Evolutionary conservation across 495 filamentous ascomycete genomes (phyloP), one percentile per base, ranked within the genome.

Genomic region (Entonaema liquescens): DNA sequence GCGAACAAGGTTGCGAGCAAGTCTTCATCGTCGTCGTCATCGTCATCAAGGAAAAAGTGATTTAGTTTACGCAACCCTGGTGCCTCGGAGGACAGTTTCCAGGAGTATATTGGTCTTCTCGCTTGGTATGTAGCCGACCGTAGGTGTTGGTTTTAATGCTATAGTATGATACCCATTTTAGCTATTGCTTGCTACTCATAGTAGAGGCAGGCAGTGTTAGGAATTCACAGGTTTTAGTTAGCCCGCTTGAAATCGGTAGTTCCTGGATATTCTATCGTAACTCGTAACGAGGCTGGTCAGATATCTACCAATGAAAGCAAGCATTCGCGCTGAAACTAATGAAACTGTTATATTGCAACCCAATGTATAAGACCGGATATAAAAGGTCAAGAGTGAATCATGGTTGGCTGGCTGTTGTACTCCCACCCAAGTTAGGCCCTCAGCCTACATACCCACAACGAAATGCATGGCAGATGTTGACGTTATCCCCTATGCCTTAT

Each of bases 1-100:
- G n/a, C 67, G 33, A 53, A 21, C 19, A 47, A 53, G 15, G 62
- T 35, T 52, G 65, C 61, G n/a, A 79, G 79, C 67, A 78, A 75
- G 74, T 67, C 19, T 23, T 11, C 42, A 9, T 47, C 42, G 19
- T 47, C 42, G 3, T 47, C 38, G 15, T 42, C 38, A 1, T 42
- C 38, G 1, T 42, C 38, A 1, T 42, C 38, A 2, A 47, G 5
- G 42, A 47, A 47, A 47, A 47, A 29, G 25, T 19, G 53, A 58
- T 53, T 61, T 59, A 47, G 19, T 23, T 47, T 12, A 23, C 9
- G 2, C 17, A 23, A 23, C 19, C 11, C 42, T 47, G 19, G 19
- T 12, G 42, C 11, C 42, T 47, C 23, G 17, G 8, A 9, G 8
- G 19, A 5, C 9, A 23, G 17, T 23, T 23, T 47, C 42, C 12